Base-by-base conservation (phyloP, 202 grass and related monocot genomes). In the Schoenoplectus tabernaemontani region DNA sequence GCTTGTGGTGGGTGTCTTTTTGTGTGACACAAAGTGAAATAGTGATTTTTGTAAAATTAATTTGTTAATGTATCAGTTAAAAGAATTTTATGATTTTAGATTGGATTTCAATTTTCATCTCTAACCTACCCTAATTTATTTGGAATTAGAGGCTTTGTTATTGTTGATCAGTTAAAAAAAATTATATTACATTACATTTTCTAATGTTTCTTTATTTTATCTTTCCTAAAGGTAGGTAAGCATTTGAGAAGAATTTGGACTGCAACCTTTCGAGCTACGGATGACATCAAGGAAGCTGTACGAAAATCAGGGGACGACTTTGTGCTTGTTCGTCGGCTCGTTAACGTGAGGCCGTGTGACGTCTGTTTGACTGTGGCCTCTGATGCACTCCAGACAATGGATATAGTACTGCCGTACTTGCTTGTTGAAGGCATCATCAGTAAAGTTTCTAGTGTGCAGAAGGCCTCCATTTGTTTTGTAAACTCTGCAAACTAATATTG, bases 221-320 rank as follows among this genome's bases (percentile, higher is more conserved):
- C 81, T 9, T 80, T 67, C 6, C 46, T 88, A 36, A 82, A 97
- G 94, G 91, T 97, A 74, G 85, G 73, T 63, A 93, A 92, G 81
- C 87, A 97, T 85, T 83, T 97, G 76, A 97, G 84, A 64, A 94
- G 81, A 57, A 92, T 94, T 92, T 97, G 94, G 94, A 89, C 78
- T 68, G 82, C 84, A 17, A 82, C 94, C 78, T 97, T 97, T 63
- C 86, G 94, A 59, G 91, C 89, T 22, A 97, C 94, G 94, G 94
- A 97, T 88, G 94, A 97, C 63, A 97, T 97, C 80, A 97, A 97
- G 78, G 94, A 97, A 90, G 92, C 94, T 54, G 94, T 97, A 79
- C 82, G 94, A 46, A 97, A 92, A 88, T 82, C 94, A 68, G 94
- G 94, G 74, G 94, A 94, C 66, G 92, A 74, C 87, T n/a, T 87